Evolutionary conservation across 2,329 filamentous ascomycete genomes (phyloP), one percentile per base, ranked within the genome.

Genomic region (Curvularia spicifera): DNA sequence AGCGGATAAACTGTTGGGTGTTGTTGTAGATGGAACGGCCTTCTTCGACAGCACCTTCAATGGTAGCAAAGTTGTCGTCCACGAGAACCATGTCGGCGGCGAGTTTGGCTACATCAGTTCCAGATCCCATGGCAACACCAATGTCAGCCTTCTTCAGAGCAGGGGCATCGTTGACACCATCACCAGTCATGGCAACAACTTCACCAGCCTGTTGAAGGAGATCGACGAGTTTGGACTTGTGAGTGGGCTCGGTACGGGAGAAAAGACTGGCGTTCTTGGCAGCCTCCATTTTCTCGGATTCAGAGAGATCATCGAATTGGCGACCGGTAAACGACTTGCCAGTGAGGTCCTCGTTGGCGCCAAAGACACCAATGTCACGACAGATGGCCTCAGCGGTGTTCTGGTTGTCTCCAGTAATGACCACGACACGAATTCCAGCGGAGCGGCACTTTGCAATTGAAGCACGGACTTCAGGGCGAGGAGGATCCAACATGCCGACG

Each of bases 11-110:
- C 78, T 99, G 95, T 77, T 99, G 95, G 5, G 95, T 99, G 84
- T 99, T 99, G 88, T 95, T 98, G 86, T 97, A 99, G 80, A 99
- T 99, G 64, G 93, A 93, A 63, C 95, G 90, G 53, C 95, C 95
- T 80, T 99, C 95, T 77, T 99, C 95, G 64, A 99, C 93, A 49
- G 95, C 95, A 55, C 92, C 84, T 77, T 97, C 91, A 68, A 99
- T 99, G 3, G 95, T 99, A 61, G 95, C 95, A 78, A 99, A 99
- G 83, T 99, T 99, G 81, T 97, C 93, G 80, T 99, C 96, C 26
- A 93, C 91, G 51, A 99, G 89, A 51, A 99, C 94, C 95, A 99
- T 99, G 77, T 99, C 95, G 57, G 96, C 92, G 29, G 95, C 95
- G 66, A 99, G 83, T 81, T 96, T 97, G 59, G 95, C 91, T 29